Evolutionary conservation across 2,329 filamentous ascomycete species (phyloP).

Genomic region (Berkeleyomyces basicola): DNA sequence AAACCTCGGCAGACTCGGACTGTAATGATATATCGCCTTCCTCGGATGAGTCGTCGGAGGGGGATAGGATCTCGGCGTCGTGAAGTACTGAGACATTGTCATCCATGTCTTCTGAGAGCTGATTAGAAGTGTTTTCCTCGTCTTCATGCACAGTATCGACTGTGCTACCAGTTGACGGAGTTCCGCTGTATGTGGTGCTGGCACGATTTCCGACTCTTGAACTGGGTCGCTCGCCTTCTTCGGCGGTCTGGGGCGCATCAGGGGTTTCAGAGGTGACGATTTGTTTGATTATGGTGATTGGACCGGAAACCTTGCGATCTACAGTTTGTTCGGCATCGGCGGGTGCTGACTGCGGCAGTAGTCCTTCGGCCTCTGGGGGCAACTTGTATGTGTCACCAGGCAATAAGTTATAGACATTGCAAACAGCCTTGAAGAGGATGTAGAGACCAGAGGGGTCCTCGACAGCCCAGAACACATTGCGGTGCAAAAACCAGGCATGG

Average conservation of each 20-base stretch:
- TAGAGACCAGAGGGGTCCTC: constrained; percentile 86
- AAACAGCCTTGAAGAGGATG: constrained; percentile 92
- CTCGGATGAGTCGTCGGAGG: constrained; percentile 23
- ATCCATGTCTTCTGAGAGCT: constrained; percentile 14
- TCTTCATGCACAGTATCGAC: constrained; percentile 55
- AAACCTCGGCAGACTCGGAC: neutral
- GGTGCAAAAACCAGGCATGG: constrained; percentile 96
- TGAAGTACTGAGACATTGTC: constrained; percentile 14
- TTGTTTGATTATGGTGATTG: constrained; percentile 17
- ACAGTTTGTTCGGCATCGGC: constrained; percentile 17
- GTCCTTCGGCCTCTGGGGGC: constrained; percentile 77
- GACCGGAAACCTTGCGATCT: constrained; percentile 14
- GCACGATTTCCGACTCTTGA: constrained; percentile 54
- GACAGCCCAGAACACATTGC: constrained; percentile 86
- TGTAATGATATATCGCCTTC: neutral
- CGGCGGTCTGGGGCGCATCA: neutral
- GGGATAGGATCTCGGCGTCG: constrained; percentile 14
- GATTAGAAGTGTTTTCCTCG: constrained; percentile 37
- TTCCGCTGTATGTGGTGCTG: neutral
- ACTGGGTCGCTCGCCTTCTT: constrained; percentile 8
- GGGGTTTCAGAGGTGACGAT: neutral
- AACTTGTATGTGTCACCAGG: constrained; percentile 93
- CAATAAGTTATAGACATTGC: constrained; percentile 77
- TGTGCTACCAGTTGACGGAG: constrained; percentile 26
- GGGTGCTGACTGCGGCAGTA: constrained; percentile 30